Evolutionary conservation across 331 rosid genomes (phyloP).

Genomic region (Malus hybrid): DNA sequence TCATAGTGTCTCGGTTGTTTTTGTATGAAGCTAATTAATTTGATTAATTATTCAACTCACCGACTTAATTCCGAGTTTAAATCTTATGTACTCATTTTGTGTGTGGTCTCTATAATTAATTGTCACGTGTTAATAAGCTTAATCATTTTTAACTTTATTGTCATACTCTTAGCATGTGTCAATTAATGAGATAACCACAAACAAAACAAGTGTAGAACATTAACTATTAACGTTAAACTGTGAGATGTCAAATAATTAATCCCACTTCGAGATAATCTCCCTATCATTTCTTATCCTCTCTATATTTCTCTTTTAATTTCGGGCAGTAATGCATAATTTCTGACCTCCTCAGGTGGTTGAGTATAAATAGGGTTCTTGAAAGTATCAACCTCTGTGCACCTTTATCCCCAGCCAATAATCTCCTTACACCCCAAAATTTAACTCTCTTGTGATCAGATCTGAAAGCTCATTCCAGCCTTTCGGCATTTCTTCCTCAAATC

Average conservation of each 20-base stretch:
- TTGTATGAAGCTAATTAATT: neutral
- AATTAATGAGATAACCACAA: no score
- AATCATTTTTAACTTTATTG: no score
- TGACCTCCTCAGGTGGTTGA: neutral
- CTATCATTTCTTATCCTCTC: neutral
- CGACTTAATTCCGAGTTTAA: neutral
- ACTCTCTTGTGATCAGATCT: neutral
- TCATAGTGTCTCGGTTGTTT: no score
- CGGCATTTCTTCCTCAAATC: neutral
- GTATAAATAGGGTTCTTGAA: neutral
- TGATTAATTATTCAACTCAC: neutral
- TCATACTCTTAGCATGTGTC: no score
- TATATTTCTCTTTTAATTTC: neutral
- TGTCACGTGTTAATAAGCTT: no score
- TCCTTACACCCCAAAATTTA: neutral
- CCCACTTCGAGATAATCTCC: accelerated
- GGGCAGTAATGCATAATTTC: neutral
- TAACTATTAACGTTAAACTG: no score
- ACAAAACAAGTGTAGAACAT: no score
- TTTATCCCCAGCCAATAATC: neutral
- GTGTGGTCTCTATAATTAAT: no score
- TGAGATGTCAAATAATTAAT: accelerated
- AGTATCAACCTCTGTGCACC: neutral
- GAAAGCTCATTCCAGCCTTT: neutral
- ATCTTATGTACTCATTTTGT: no score